Evolutionary conservation across 2,329 filamentous ascomycete species (phyloP).

Genomic region (Sarocladium oryzae): DNA sequence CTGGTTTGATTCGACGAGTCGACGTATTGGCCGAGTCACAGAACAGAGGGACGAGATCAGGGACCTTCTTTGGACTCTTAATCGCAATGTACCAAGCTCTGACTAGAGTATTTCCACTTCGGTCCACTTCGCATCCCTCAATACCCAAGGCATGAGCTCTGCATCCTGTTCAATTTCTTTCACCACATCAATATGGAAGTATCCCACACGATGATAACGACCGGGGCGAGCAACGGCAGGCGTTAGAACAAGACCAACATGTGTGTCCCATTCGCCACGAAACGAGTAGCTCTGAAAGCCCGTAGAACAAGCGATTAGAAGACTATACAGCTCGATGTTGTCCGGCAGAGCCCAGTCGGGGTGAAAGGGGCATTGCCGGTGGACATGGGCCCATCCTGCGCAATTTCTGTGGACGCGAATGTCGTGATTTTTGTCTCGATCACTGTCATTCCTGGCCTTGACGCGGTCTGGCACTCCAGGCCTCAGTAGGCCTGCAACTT

Average conservation of each 20-base stretch:
- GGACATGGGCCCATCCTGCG: not conserved
- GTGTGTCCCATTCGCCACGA: not conserved
- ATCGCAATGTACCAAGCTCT: not conserved
- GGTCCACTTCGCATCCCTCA: not conserved
- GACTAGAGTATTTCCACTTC: not conserved
- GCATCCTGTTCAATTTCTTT: not conserved
- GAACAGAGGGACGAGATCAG: not conserved
- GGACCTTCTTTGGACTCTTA: not conserved
- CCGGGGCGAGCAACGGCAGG: not conserved
- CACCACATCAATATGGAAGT: not conserved
- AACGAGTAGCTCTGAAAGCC: not conserved
- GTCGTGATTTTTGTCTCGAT: not conserved
- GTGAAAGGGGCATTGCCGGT: not conserved
- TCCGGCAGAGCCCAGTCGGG: not conserved
- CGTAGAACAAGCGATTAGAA: not conserved
- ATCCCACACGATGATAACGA: not conserved
- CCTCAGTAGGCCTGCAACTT: not conserved
- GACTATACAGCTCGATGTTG: not conserved
- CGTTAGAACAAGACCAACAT: not conserved
- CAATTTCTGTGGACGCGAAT: not conserved
- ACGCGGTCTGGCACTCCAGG: not conserved
- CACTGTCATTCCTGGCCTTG: not conserved
- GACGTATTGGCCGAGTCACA: not conserved
- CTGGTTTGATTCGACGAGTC: slow-evolving; percentile 7
- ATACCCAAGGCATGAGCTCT: not conserved